Conservation (phyloP, 306 rosid genomes). For the Castanopsis chinensis region DNA sequence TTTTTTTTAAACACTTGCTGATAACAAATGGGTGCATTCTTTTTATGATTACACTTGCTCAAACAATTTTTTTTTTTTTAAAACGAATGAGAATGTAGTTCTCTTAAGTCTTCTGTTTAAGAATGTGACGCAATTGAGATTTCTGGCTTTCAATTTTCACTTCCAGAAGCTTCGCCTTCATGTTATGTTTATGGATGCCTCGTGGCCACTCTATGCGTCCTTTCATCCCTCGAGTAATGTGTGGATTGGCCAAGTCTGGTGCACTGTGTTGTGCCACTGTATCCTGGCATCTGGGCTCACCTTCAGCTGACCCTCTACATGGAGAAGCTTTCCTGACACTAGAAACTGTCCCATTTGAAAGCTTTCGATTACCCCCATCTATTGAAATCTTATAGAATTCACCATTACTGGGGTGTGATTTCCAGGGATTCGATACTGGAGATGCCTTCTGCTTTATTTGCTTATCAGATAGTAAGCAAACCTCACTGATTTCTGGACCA, state of each 20-base stretch:
- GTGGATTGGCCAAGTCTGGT: slow-evolving; percentile 47
- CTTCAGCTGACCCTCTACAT: slow-evolving; percentile 12
- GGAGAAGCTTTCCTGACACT: slow-evolving; percentile 1
- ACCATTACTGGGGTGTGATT: slow-evolving; percentile 6
- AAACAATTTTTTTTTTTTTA: not conserved
- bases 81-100: not conserved
- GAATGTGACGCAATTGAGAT: slow-evolving; percentile 49
- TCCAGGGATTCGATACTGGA: slow-evolving; percentile 15
- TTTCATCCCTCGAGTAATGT: slow-evolving; percentile 58
- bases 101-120: slow-evolving; percentile 36
- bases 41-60: not conserved
- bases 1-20: no score
- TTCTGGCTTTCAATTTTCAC: slow-evolving; percentile 56
- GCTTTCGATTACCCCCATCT: slow-evolving; percentile 17
- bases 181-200: slow-evolving; percentile 29
- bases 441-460: slow-evolving; percentile 18
- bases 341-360: slow-evolving; percentile 18
- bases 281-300: slow-evolving; percentile 21
- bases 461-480: slow-evolving; percentile 4
- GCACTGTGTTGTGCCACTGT: slow-evolving; percentile 14
- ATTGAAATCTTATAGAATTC: not conserved
- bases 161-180: slow-evolving; percentile 42
- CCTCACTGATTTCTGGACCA: slow-evolving; percentile 6
- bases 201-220: slow-evolving; percentile 67
- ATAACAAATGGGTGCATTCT: not conserved